Evolutionary conservation across 306 rosid genomes (phyloP).

Genomic region (Carpinus fangiana): DNA sequence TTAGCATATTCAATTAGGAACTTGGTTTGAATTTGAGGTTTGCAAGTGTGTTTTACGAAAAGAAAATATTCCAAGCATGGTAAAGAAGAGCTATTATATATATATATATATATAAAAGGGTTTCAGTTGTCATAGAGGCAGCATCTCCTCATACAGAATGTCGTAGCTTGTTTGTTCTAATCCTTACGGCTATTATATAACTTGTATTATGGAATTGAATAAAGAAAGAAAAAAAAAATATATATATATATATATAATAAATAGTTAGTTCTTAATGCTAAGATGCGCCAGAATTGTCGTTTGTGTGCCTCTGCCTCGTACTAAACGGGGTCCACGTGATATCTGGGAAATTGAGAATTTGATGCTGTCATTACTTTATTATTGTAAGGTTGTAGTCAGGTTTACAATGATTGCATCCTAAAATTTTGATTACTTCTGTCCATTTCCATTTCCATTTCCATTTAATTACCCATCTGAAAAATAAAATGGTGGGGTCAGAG

Average conservation of each 20-base stretch:
- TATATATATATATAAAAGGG: too few species aligned
- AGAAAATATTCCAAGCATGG: too few species aligned
- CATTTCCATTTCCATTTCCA: slow-evolving; percentile 3
- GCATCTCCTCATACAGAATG: too few species aligned
- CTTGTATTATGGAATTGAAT: too few species aligned
- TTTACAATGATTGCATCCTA: slow-evolving; percentile 16
- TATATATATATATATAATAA: neutral
- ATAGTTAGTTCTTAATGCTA: neutral
- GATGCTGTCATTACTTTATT: neutral
- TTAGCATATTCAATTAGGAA: too few species aligned
- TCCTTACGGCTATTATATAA: too few species aligned
- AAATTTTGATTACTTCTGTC: neutral
- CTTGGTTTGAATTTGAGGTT: too few species aligned
- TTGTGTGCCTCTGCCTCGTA: slow-evolving; percentile 30
- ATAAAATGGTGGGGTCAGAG: neutral
- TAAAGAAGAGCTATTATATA: too few species aligned
- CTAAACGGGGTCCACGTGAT: slow-evolving; percentile 19
- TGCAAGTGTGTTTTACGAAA: too few species aligned
- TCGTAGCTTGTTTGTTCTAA: too few species aligned
- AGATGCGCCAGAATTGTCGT: slow-evolving; percentile 33
- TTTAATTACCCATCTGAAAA: neutral
- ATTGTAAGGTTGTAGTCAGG: neutral
- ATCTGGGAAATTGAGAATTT: slow-evolving; percentile 9
- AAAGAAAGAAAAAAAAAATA: too few species aligned
- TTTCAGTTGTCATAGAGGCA: too few species aligned